Evolutionary conservation across 768 basidiomycete genomes (phyloP), one percentile per base, ranked within the genome.

Genomic region (Hydnomerulius pinastri): DNA sequence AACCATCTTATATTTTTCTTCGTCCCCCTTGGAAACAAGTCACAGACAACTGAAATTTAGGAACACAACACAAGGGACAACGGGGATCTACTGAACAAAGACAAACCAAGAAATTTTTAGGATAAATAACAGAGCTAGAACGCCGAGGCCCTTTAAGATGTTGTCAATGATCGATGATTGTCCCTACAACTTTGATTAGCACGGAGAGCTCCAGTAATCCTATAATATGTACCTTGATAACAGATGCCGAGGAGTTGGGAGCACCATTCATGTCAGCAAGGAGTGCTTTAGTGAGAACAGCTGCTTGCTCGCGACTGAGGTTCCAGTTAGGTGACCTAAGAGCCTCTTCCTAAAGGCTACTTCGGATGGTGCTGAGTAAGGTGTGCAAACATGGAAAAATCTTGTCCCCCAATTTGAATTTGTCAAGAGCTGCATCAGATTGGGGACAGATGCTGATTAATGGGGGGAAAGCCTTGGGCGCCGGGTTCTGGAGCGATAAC

Each of bases 401-500:
- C 5, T 50, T 13, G 27, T 56, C 51, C 4, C 37, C 40, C 12
- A 56, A 7, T 2, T 40, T 28, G n/a, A 56, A 52, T 3, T 18
- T 24, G 33, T 56, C 48, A 3, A 56, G 30, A 7, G 53, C 30
- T 6, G 47, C 29, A 33, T 56, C 44, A 21, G 43, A 41, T 4
- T 49, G 48, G 0, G 44, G 25, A 6, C 51, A 47, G 46, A 56
- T 44, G n/a, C 55, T 56, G 24, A 56, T 40, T 2, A 54, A 24
- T 0, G 37, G 35, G 13, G 24, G 21, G 10, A 17, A 27, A 2
- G n/a, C n/a, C n/a, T n/a, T n/a, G n/a, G n/a, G n/a, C n/a, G n/a
- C n/a, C n/a, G n/a, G n/a, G n/a, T 15, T 25, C 25, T 7, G 39
- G 39, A 2, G 48, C 29, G 23, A 21, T 21, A 9, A 32, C 48